These are phyloP conservation scores for Zygotorulaspora mrakii DNA, from an alignment of 1,139 yeast genomes.

Conservation along the genomic window DNA sequence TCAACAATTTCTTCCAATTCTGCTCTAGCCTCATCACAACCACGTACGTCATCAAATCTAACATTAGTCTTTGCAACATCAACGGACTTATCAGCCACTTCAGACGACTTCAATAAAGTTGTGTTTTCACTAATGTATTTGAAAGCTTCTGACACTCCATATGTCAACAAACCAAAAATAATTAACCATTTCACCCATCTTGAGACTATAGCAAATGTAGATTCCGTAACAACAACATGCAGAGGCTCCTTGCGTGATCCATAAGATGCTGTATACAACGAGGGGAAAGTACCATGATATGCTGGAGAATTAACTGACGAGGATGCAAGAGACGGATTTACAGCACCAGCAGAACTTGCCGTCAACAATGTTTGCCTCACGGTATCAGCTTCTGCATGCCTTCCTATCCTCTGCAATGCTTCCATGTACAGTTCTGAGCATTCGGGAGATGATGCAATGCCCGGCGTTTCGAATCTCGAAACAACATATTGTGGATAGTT, in stretches of 20 bases:
- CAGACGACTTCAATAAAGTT: conserved; percentile 72
- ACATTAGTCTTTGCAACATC: conserved; percentile 87
- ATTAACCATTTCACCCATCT: conserved; percentile 89
- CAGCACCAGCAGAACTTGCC: conserved; percentile 36
- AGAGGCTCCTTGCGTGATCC: conserved; percentile 61
- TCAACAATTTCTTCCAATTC: conserved; percentile 97
- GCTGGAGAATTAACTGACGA: conserved; percentile 23
- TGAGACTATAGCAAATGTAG: conserved; percentile 68
- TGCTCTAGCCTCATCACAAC: conserved; percentile 97
- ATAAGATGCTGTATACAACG: conserved; percentile 36
- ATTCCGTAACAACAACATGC: conserved; percentile 86
- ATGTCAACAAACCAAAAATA: conserved; percentile 68
- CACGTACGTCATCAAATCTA: conserved; percentile 88
- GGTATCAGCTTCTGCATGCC: conserved; percentile 67
- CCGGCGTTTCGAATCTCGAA: conserved; percentile 86
- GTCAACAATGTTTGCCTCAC: conserved; percentile 36
- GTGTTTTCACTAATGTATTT: conserved; percentile 82
- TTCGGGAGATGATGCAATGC: conserved; percentile 75
- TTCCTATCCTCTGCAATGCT: conserved; percentile 76
- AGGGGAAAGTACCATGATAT: conserved; percentile 32
- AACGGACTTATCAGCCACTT: conserved; percentile 68
- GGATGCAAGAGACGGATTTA: conserved; percentile 32
- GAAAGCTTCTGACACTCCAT: conserved; percentile 72
- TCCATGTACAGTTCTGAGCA: conserved; percentile 74
- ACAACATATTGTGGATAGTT: conserved; percentile 92